A percentile compares a stretch with the other conserved stretches of the same genome.
phyloP scores from a whole-genome alignment of 148 eudicot species.

The Silene conica region DNA sequence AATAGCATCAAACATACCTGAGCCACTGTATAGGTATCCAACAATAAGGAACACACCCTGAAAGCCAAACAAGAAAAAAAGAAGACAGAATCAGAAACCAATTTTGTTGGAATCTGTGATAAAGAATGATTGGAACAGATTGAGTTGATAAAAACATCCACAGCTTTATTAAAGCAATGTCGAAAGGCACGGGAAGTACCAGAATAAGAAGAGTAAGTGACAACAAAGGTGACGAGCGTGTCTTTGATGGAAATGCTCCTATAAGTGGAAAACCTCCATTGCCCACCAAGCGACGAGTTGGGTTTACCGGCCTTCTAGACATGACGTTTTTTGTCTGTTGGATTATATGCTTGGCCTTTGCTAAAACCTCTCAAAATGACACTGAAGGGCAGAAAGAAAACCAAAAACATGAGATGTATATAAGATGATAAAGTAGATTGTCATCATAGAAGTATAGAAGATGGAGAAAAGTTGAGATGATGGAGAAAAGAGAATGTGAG shows the following conservation, averaged over 20 bases:
- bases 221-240: slow-evolving; percentile 71
- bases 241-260: slow-evolving; percentile 68
- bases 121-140: neutral
- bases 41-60: slow-evolving; percentile 77
- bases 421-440: neutral
- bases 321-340: slow-evolving; percentile 27
- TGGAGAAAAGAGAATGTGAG: neutral
- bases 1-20: slow-evolving; percentile 46
- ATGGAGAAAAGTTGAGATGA: no score
- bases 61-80: slow-evolving; percentile 22
- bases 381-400: slow-evolving; percentile 2
- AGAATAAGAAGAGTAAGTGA: slow-evolving; percentile 40
- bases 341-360: neutral
- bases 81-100: neutral
- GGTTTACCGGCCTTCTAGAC: slow-evolving; percentile 82
- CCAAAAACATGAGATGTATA: slow-evolving; percentile 7
- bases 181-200: slow-evolving; percentile 19
- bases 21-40: slow-evolving; percentile 75
- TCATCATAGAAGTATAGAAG: no score
- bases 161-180: neutral
- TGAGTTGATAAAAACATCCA: neutral
- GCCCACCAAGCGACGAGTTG: slow-evolving; percentile 63
- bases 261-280: slow-evolving; percentile 61
- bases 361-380: neutral
- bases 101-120: neutral